Evolutionary conservation across 1,284 basidiomycete genomes (phyloP).

Genomic region (Tylopilus orsonianus): DNA sequence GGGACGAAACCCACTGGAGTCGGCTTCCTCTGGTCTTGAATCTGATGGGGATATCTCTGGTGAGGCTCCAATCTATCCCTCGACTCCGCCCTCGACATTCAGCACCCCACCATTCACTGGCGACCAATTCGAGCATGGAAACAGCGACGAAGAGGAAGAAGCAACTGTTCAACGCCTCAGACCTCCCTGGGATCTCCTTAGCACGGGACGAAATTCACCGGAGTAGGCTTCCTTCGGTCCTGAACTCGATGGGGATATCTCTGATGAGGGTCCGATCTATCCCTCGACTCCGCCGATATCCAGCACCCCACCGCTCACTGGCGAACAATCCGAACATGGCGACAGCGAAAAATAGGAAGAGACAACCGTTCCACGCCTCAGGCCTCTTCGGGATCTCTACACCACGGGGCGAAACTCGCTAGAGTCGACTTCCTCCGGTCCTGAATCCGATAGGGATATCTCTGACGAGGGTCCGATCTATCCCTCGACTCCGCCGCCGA

Average conservation of each 20-base stretch:
- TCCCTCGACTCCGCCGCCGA: conserved; percentile 18
- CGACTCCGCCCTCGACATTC: too few relatives aligned
- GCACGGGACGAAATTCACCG: neutral
- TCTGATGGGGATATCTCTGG: too few relatives aligned
- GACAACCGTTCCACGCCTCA: neutral
- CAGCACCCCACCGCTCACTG: neutral
- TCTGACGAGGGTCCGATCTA: conserved; percentile 9
- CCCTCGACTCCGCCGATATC: too few relatives aligned
- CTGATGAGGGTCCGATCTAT: too few relatives aligned
- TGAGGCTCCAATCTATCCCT: too few relatives aligned
- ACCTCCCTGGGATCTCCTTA: neutral
- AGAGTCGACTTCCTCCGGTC: conserved; percentile 1
- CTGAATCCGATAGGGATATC: neutral
- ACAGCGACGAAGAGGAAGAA: too few relatives aligned
- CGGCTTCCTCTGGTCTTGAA: too few relatives aligned
- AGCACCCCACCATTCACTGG: too few relatives aligned
- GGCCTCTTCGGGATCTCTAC: neutral
- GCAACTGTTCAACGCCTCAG: neutral
- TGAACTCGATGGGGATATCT: too few relatives aligned
- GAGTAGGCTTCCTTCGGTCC: too few relatives aligned
- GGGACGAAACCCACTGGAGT: too few relatives aligned
- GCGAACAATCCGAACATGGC: neutral
- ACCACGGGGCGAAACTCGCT: neutral
- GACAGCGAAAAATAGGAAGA: neutral
- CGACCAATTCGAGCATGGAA: too few relatives aligned